Evolutionary conservation across 2,329 filamentous ascomycete genomes (phyloP).

Genomic region (Diplocarpon rosae): DNA sequence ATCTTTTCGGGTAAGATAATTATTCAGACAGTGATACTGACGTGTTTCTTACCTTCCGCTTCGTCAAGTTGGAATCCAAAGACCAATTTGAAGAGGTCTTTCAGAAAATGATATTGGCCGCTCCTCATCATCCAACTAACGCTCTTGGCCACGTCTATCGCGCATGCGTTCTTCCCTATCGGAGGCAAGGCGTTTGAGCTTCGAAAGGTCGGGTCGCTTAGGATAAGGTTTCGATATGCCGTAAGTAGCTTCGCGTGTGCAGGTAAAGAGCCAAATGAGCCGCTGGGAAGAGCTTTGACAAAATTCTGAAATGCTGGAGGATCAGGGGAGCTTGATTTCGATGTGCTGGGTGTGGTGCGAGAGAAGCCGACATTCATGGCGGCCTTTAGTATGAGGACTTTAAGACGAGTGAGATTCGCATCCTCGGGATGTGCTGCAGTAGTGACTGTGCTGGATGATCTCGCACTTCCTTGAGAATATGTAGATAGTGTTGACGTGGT

Average conservation of each 20-base stretch:
- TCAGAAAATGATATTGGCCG: conserved; percentile 66
- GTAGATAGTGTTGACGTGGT: conserved; percentile 67
- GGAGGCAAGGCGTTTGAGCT: conserved; percentile 42
- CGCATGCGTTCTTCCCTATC: conserved; percentile 48
- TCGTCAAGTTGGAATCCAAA: conserved; percentile 80
- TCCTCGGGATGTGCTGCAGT: conserved; percentile 58
- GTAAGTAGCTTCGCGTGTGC: conserved; percentile 63
- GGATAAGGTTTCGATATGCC: conserved; percentile 70
- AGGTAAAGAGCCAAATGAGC: conserved; percentile 64
- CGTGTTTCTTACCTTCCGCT: conserved; percentile 52
- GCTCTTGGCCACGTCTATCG: conserved; percentile 69
- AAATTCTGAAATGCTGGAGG: conserved; percentile 57
- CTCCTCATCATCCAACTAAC: conserved; percentile 65
- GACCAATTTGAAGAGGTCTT: conserved; percentile 72
- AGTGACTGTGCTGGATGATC: conserved; percentile 61
- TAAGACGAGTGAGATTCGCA: conserved; percentile 64
- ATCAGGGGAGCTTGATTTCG: conserved; percentile 29
- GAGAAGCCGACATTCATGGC: conserved; percentile 76
- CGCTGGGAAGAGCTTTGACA: conserved; percentile 62
- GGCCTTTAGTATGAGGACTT: conserved; percentile 70
- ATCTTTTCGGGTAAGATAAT: neutral
- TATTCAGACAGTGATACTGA: conserved; percentile 45
- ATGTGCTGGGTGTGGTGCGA: conserved; percentile 35
- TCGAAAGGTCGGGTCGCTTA: conserved; percentile 59
- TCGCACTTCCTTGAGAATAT: conserved; percentile 60